Conservation (phyloP, 2,329 filamentous ascomycete genomes). For the Cytospora paraplurivora region DNA sequence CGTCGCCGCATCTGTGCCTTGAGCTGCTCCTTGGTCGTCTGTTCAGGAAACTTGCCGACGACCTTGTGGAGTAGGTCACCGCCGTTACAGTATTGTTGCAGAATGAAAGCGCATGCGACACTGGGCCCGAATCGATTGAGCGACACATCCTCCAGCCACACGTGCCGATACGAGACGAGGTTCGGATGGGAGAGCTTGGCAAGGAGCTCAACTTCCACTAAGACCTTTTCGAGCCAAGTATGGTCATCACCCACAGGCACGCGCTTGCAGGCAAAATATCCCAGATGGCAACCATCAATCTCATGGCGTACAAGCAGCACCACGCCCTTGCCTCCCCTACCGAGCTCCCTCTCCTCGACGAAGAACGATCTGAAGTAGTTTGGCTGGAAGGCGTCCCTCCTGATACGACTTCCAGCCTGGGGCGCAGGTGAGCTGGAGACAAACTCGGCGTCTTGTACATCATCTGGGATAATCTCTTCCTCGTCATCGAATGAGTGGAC, state of each 20-base stretch:
- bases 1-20: slow-evolving; percentile 84
- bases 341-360: slow-evolving; percentile 81
- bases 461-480: slow-evolving; percentile 32
- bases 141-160: slow-evolving; percentile 90
- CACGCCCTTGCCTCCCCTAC: slow-evolving; percentile 90
- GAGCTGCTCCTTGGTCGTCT: slow-evolving; percentile 76
- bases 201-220: slow-evolving; percentile 90
- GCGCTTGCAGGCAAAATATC: slow-evolving; percentile 93
- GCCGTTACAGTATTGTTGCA: slow-evolving; percentile 96
- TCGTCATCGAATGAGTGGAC: slow-evolving; percentile 47
- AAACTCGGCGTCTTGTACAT: slow-evolving; percentile 49
- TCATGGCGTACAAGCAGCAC: slow-evolving; percentile 92
- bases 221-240: slow-evolving; percentile 89
- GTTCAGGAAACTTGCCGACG: slow-evolving; percentile 64
- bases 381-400: slow-evolving; percentile 82
- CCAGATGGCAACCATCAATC: slow-evolving; percentile 84
- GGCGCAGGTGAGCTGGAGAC: slow-evolving; percentile 55
- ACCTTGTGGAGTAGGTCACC: slow-evolving; percentile 90
- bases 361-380: slow-evolving; percentile 95
- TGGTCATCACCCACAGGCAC: slow-evolving; percentile 96
- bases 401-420: slow-evolving; percentile 68
- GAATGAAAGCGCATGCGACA: slow-evolving; percentile 92
- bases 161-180: slow-evolving; percentile 92
- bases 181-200: slow-evolving; percentile 93
- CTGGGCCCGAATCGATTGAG: slow-evolving; percentile 85